Evolutionary conservation across 495 filamentous ascomycete genomes (phyloP).

Genomic region (Bathelium albidoporum): DNA sequence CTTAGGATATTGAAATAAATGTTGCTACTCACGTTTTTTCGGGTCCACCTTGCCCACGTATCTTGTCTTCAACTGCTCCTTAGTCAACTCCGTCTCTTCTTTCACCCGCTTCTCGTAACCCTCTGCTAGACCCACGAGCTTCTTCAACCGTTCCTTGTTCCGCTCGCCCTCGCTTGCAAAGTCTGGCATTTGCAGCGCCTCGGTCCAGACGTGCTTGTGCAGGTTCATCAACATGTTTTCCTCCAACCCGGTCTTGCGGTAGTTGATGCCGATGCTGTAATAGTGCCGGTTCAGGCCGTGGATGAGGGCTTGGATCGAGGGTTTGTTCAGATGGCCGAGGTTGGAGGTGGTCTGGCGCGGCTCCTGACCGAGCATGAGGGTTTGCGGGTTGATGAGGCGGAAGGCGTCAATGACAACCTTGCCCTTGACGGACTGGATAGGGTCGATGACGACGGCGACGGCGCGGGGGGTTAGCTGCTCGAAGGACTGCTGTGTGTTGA

Average conservation of each 20-base stretch:
- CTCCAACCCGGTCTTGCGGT: constrained; percentile 92
- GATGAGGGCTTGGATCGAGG: constrained; percentile 97
- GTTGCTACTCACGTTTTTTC: constrained; percentile 74
- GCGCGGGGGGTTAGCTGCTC: constrained; percentile 93
- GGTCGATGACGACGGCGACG: constrained; percentile 94
- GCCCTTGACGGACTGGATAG: constrained; percentile 97
- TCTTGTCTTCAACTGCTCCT: constrained; percentile 96
- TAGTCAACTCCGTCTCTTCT: constrained; percentile 92
- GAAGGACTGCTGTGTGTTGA: constrained; percentile 99
- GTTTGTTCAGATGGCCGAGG: constrained; percentile 95
- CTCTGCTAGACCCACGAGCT: constrained; percentile 79
- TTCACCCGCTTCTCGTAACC: constrained; percentile 98
- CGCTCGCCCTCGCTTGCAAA: constrained; percentile 73
- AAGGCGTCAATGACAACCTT: constrained; percentile 99
- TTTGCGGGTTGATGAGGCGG: constrained; percentile 96
- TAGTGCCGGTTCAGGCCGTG: constrained; percentile 97
- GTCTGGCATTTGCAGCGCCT: constrained; percentile 93
- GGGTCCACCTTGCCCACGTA: constrained; percentile 98
- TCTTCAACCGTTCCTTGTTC: constrained; percentile 77
- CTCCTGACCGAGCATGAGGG: constrained; percentile 96
- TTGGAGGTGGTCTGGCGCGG: constrained; percentile 98
- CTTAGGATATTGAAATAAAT: not conserved
- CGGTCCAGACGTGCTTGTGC: constrained; percentile 98
- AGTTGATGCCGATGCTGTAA: constrained; percentile 97
- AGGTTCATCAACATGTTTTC: constrained; percentile 99